Percentiles rank a stretch among this genome's conserved stretches.
Conservation (phyloP, 176 grass and related monocot species). For the Musa acuminata region DNA sequence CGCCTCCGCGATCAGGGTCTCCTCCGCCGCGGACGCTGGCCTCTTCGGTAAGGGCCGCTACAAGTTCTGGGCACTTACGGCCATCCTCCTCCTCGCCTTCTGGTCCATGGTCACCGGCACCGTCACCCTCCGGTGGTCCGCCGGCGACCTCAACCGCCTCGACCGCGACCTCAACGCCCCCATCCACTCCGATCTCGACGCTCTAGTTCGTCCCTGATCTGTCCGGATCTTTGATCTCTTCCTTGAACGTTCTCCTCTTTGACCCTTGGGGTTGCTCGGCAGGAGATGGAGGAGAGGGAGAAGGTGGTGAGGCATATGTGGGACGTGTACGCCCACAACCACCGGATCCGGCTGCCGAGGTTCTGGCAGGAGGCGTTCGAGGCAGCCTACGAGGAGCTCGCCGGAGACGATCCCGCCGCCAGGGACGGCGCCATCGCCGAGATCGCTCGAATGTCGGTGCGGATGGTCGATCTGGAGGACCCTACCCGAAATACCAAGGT, state of each 20-base stretch:
- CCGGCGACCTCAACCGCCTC: conserved; percentile 8
- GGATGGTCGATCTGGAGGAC: conserved; percentile 52
- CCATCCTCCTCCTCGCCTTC: conserved; percentile 11
- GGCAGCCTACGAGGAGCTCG: conserved; percentile 86
- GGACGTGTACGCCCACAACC: conserved; percentile 60
- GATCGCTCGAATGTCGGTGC: conserved; percentile 66
- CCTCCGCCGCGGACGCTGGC: neutral
- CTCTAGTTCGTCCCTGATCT: neutral
- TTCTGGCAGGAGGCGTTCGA: conserved; percentile 98
- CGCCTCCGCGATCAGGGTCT: neutral
- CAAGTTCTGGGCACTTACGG: neutral
- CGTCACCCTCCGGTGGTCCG: conserved; percentile 14
- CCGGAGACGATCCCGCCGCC: conserved; percentile 53
- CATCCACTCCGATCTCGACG: neutral
- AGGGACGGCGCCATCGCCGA: conserved; percentile 58
- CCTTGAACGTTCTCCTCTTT: neutral
- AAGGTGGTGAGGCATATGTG: conserved; percentile 82
- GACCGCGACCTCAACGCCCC: neutral
- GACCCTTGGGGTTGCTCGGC: neutral
- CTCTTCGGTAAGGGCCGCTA: conserved; percentile 9
- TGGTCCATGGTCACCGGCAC: conserved; percentile 12
- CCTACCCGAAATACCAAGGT: conserved; percentile 20
- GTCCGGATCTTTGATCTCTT: neutral
- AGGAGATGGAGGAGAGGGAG: conserved; percentile 86
- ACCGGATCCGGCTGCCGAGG: conserved; percentile 42